Evolutionary conservation across 2,329 filamentous ascomycete genomes (phyloP).

Genomic region (Xylariaceae sp.): DNA sequence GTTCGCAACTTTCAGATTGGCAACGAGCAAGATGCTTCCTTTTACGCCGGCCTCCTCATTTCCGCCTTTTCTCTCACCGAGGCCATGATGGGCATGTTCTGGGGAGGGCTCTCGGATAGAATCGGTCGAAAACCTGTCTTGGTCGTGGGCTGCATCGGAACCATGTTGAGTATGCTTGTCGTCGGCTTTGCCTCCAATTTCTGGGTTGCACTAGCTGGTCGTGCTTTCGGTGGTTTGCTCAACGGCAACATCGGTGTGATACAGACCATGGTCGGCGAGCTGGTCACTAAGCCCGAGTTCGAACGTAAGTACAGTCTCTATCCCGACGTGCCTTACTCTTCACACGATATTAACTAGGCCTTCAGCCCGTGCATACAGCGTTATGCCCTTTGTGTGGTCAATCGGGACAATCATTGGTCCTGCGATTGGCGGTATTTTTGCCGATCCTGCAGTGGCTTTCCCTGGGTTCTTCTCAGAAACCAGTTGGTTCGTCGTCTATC

Average conservation of each 20-base stretch:
- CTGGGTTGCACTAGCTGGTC: constrained; percentile 75
- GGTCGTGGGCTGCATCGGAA: constrained; percentile 76
- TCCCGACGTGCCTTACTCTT: not conserved
- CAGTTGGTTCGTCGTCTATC: constrained; percentile 73
- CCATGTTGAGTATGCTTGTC: constrained; percentile 76
- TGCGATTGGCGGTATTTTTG: constrained; percentile 82
- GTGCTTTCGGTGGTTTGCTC: constrained; percentile 74
- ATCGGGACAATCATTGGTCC: constrained; percentile 88
- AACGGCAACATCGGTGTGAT: constrained; percentile 92
- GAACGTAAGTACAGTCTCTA: constrained; percentile 61
- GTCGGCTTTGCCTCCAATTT: constrained; percentile 82
- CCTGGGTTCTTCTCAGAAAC: constrained; percentile 65
- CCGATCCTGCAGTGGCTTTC: constrained; percentile 72
- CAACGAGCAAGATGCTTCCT: constrained; percentile 72
- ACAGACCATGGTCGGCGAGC: constrained; percentile 88
- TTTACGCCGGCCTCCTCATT: constrained; percentile 84
- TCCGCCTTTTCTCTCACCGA: constrained; percentile 83
- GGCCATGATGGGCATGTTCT: constrained; percentile 80
- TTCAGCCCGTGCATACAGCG: constrained; percentile 75
- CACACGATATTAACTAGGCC: constrained; percentile 19
- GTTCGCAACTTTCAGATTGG: constrained; percentile 74
- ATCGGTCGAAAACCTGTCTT: constrained; percentile 84
- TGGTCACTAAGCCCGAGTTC: constrained; percentile 79
- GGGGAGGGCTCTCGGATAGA: constrained; percentile 79
- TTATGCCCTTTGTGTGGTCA: constrained; percentile 94